Percentiles rank a stretch among this genome's conserved stretches.
phyloP scores from a whole-genome alignment of 2,329 filamentous ascomycete species.

The Fusarium tupiense region DNA sequence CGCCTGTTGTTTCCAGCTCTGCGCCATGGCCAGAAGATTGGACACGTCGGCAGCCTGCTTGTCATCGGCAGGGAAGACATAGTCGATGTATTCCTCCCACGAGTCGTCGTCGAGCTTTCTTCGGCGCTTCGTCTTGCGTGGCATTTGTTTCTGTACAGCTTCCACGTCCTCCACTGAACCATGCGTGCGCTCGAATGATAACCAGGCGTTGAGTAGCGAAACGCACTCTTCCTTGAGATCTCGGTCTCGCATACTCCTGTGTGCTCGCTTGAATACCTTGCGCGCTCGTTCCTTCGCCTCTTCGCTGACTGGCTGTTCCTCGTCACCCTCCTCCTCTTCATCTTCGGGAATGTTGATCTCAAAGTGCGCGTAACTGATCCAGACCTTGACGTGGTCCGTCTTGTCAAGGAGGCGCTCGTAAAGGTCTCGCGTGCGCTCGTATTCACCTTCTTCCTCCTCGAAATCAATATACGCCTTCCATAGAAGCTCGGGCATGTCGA shows the following conservation, averaged over 20 bases:
- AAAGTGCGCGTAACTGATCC: slow-evolving; percentile 98
- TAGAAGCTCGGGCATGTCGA: slow-evolving; percentile 97
- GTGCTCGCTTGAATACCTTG: slow-evolving; percentile 83
- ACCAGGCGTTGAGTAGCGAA: slow-evolving; percentile 89
- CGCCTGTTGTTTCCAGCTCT: slow-evolving; percentile 84
- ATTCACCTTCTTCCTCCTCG: slow-evolving; percentile 94
- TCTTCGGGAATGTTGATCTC: slow-evolving; percentile 92
- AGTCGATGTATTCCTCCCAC: slow-evolving; percentile 96
- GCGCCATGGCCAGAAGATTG: slow-evolving; percentile 84
- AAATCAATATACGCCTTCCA: slow-evolving; percentile 99
- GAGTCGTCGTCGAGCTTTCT: slow-evolving; percentile 91
- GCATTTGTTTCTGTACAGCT: slow-evolving; percentile 92
- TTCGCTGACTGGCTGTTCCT: slow-evolving; percentile 78
- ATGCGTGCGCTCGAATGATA: slow-evolving; percentile 88
- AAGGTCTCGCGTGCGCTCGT: slow-evolving; percentile 79
- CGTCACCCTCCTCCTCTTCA: slow-evolving; percentile 66
- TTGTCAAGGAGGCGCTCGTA: slow-evolving; percentile 93
- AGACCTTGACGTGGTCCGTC: slow-evolving; percentile 99
- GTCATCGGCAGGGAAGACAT: slow-evolving; percentile 96
- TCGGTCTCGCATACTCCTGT: slow-evolving; percentile 87
- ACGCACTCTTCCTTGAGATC: slow-evolving; percentile 96
- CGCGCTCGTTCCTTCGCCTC: slow-evolving; percentile 85
- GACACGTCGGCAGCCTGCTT: slow-evolving; percentile 84
- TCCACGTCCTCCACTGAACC: slow-evolving; percentile 79
- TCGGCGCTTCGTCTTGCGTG: slow-evolving; percentile 89